phyloP scores from a whole-genome alignment of 2,329 filamentous ascomycete species.

The Penicillium sp. region DNA sequence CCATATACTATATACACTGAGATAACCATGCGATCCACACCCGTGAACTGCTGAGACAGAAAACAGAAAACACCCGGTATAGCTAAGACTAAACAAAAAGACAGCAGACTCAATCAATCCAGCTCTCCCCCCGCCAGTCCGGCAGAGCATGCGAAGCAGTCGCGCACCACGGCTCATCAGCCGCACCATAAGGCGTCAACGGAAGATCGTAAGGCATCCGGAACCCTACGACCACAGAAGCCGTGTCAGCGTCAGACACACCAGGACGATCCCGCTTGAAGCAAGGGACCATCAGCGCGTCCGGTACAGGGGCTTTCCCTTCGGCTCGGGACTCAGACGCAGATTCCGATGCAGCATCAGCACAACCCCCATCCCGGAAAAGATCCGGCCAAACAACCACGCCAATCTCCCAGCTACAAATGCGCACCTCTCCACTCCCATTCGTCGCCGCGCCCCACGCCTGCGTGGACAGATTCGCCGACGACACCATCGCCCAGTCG shows the following conservation, averaged over 20 bases:
- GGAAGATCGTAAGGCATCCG: slow-evolving; percentile 78
- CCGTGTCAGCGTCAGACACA: not conserved
- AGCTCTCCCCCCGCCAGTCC: slow-evolving; percentile 48
- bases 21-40: not conserved
- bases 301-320: not conserved
- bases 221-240: slow-evolving; percentile 51
- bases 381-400: slow-evolving; percentile 70
- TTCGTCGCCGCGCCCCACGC: slow-evolving; percentile 67
- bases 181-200: slow-evolving; percentile 53
- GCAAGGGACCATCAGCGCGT: slow-evolving; percentile 56
- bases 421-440: slow-evolving; percentile 53
- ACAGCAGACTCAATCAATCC: slow-evolving; percentile 49
- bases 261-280: slow-evolving; percentile 55
- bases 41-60: not conserved
- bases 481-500: slow-evolving; percentile 79
- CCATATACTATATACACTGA: too few species aligned
- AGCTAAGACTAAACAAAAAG: not conserved
- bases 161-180: slow-evolving; percentile 70
- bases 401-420: slow-evolving; percentile 76
- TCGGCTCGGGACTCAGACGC: not conserved
- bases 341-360: not conserved
- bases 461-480: slow-evolving; percentile 84
- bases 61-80: too few species aligned
- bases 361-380: slow-evolving; percentile 24
- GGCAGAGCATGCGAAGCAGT: slow-evolving; percentile 50